Base-by-base conservation (phyloP, 192 early-diverging fungal species). In the Umbelopsis vinacea region DNA sequence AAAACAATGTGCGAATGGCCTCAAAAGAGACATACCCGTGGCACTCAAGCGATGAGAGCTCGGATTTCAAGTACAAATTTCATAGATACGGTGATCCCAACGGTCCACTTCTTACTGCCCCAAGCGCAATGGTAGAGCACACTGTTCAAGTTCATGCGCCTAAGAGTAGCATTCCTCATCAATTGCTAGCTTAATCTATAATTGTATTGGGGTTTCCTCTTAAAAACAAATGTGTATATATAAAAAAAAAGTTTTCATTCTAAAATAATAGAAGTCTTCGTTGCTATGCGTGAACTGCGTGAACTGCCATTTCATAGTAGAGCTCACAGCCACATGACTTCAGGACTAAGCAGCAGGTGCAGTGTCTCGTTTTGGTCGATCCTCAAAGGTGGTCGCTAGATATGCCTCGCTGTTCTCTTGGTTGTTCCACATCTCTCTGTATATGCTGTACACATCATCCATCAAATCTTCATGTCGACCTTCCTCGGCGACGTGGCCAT, bases 361-460 rank as follows among this genome's bases (percentile, higher is more conserved):
- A 6, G 57, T 63, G 29, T 63, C 26, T 38, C 57, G 24, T 63
- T 63, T 63, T 22, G 26, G 17, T 12, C 57, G 57, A 37, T 63
- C 57, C 33, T 63, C 57, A 63, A 63, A 63, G 10, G 57, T 63
- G 17, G 57, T 63, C 8, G 57, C 26, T 15, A 63, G 57, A 35
- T 63, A 63, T 11, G 35, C 19, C 15, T 63, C 57, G 17, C 57
- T 63, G 19, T 67, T 75, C 40, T 88, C 86, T 67, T 96, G 95
- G 4, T 89, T 90, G 17, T 73, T 72, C 96, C 96, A 99, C 97
- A 99, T 98, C 14, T 83, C 77, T 35, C 87, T 80, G 78, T 99
- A 99, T 63, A 96, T 53, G 21, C 96, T 94, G 45, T 79, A 72
- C n/a, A 81, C 79, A 37, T 76, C 73, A 52, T 75, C 63, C 10